Conservation (phyloP, 2,329 filamentous ascomycete genomes). For the Capronia epimyces region DNA sequence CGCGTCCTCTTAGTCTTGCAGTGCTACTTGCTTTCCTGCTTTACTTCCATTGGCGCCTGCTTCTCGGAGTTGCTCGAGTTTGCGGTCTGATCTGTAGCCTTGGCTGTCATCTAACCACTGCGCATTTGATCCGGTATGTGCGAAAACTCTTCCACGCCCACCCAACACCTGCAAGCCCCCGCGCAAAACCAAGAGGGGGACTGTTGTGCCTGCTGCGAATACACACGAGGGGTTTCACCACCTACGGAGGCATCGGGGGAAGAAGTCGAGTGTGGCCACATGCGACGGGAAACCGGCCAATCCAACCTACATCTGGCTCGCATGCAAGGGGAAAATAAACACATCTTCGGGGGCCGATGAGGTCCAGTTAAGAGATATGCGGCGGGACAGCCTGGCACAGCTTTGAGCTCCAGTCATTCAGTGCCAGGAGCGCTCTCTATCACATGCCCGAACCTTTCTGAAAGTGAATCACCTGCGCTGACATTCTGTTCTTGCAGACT, state of each 20-base stretch:
- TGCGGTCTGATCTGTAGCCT: constrained; percentile 26
- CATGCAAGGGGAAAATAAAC: neutral
- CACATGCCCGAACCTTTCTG: neutral
- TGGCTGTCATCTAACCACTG: constrained; percentile 25
- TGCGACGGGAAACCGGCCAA: neutral
- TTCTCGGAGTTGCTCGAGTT: constrained; percentile 26
- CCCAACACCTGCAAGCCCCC: constrained; percentile 1
- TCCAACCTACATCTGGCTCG: neutral
- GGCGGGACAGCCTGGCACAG: neutral
- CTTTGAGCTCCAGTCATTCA: neutral
- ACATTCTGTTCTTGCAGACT: constrained; percentile 16
- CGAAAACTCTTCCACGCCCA: constrained; percentile 7
- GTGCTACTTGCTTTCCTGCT: constrained; percentile 27
- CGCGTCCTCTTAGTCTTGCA: constrained; percentile 27
- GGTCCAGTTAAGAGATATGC: neutral
- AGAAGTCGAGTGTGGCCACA: neutral
- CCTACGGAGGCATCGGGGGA: neutral
- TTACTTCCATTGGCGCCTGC: constrained; percentile 25
- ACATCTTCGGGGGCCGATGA: neutral
- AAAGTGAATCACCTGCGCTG: constrained; percentile 11
- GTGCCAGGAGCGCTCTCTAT: neutral
- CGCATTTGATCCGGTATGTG: constrained; percentile 28
- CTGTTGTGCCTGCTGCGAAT: neutral
- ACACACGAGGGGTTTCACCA: neutral
- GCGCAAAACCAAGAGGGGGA: constrained; percentile 8